Evolutionary conservation across 192 early-diverging fungal genomes (phyloP).

Genomic region (Tieghemiomyces parasiticus): DNA sequence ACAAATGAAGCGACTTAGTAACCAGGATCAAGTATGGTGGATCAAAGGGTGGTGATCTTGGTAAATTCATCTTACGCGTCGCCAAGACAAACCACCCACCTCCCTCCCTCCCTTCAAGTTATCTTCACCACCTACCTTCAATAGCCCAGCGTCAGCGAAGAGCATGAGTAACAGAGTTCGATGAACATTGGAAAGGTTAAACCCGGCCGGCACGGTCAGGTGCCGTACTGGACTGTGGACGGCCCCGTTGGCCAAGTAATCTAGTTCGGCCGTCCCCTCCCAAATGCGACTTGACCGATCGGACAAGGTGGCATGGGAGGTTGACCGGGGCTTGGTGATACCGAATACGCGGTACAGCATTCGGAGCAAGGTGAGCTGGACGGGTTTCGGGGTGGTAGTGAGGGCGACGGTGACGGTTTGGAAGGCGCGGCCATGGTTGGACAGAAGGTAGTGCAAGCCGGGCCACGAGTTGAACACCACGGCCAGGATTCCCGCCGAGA

Average conservation of each 20-base stretch:
- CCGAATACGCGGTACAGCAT: slow-evolving; percentile 33
- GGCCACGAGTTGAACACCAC: slow-evolving; percentile 33
- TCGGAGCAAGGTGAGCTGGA: slow-evolving; percentile 25
- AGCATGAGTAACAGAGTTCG: slow-evolving; percentile 29
- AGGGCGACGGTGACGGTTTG: slow-evolving; percentile 20
- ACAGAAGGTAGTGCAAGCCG: slow-evolving; percentile 32
- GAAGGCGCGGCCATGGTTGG: slow-evolving; percentile 21
- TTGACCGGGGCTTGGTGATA: slow-evolving; percentile 21
- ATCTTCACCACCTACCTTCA: slow-evolving; percentile 19
- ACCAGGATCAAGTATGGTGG: too few species aligned
- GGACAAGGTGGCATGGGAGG: too few species aligned
- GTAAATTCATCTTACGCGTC: too few species aligned
- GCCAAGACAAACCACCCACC: too few species aligned
- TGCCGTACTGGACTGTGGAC: too few species aligned
- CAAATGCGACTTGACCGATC: too few species aligned
- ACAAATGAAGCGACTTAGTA: too few species aligned
- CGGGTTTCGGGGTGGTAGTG: slow-evolving; percentile 18
- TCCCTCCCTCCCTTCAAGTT: too few species aligned
- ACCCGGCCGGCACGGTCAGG: slow-evolving; percentile 19
- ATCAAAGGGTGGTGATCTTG: too few species aligned
- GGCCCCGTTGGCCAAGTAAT: too few species aligned
- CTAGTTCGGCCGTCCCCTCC: too few species aligned
- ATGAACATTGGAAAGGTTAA: slow-evolving; percentile 25
- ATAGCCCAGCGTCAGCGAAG: slow-evolving; percentile 31
- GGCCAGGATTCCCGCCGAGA: slow-evolving; percentile 26